Conservation (phyloP, 129 eudicot species). For the Artemisia tridentata region DNA sequence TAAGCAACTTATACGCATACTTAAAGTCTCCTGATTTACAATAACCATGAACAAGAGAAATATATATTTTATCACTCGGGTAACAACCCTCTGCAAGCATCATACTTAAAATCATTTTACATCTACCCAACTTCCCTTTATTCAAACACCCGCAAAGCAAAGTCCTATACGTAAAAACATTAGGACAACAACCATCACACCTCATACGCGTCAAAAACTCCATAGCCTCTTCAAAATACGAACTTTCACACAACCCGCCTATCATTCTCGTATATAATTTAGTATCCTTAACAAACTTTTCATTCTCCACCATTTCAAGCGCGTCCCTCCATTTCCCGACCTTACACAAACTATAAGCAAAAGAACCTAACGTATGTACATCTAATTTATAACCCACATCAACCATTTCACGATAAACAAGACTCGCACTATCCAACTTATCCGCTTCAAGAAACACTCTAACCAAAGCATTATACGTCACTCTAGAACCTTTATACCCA, state of each 20-base stretch:
- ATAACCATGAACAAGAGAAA: slow-evolving; percentile 76
- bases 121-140: slow-evolving; percentile 72
- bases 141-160: slow-evolving; percentile 85
- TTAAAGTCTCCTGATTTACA: slow-evolving; percentile 64
- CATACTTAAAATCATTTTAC: slow-evolving; percentile 80
- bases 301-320: slow-evolving; percentile 59
- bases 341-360: slow-evolving; percentile 63
- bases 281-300: slow-evolving; percentile 65
- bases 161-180: slow-evolving; percentile 64
- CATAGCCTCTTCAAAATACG: slow-evolving; percentile 95
- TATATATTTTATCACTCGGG: slow-evolving; percentile 64
- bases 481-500: slow-evolving; percentile 71
- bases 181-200: slow-evolving; percentile 64
- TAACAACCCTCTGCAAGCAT: slow-evolving; percentile 97
- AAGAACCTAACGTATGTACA: slow-evolving; percentile 55
- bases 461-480: slow-evolving; percentile 67
- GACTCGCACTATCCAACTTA: slow-evolving; percentile 52
- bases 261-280: slow-evolving; percentile 75
- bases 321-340: slow-evolving; percentile 79
- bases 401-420: slow-evolving; percentile 72
- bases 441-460: slow-evolving; percentile 62
- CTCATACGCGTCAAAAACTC: slow-evolving; percentile 76
- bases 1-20: slow-evolving; percentile 82
- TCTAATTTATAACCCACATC: slow-evolving; percentile 54
- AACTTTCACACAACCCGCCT: slow-evolving; percentile 86